phyloP scores from a whole-genome alignment of 2,329 filamentous ascomycete genomes.

The Calonectria naviculata region DNA sequence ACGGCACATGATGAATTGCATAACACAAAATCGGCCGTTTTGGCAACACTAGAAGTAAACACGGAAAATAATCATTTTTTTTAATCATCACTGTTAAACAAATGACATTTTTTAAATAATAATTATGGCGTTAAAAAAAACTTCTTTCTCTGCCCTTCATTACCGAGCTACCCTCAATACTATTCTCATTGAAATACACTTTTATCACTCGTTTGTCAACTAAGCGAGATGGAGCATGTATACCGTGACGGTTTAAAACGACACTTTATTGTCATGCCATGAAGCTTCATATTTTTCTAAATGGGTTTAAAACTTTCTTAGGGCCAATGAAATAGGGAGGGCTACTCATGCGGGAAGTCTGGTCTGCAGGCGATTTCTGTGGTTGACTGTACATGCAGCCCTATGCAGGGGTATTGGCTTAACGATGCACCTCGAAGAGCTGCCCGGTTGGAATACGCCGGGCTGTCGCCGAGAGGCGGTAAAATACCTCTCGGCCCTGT shows the following conservation, averaged over 20 bases:
- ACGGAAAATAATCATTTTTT: too few species aligned
- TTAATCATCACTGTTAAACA: too few species aligned
- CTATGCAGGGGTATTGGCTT: constrained; percentile 2
- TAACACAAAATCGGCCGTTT: not conserved
- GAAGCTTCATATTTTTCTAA: not conserved
- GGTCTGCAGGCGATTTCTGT: not conserved
- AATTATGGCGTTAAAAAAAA: too few species aligned
- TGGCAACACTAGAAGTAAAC: not conserved
- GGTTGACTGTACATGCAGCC: not conserved
- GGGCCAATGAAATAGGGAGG: not conserved
- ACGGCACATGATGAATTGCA: too few species aligned
- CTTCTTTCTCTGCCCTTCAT: too few species aligned
- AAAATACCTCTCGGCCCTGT: not conserved
- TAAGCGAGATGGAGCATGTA: not conserved
- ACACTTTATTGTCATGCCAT: not conserved
- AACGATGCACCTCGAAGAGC: not conserved
- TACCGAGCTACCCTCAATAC: not conserved
- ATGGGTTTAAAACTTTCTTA: not conserved
- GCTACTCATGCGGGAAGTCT: not conserved
- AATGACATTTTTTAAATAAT: too few species aligned
- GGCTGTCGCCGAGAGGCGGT: not conserved
- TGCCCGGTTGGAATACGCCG: not conserved
- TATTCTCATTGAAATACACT: not conserved
- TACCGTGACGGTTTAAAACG: not conserved
- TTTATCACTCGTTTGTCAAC: not conserved